Evolutionary conservation across 139 green algal genomes (phyloP).

Genomic region (Dunaliella sp.): DNA sequence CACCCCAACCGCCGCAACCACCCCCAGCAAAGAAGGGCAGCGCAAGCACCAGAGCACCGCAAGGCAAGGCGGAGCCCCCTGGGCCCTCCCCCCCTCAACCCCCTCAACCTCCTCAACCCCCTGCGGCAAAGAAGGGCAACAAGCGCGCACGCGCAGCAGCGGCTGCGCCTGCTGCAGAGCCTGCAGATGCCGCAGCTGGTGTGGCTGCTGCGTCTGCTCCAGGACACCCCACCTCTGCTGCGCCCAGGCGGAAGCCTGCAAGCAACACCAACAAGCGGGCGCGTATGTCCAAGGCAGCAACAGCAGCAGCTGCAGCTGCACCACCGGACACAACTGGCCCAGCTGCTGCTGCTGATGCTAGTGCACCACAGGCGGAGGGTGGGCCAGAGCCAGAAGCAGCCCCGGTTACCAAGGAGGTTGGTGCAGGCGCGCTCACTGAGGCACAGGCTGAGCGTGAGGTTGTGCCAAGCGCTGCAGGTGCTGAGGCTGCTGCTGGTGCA

Average conservation of each 20-base stretch:
- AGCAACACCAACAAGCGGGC: not conserved
- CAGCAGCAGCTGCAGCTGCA: not conserved
- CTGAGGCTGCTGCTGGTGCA: not conserved
- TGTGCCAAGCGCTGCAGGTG: not conserved
- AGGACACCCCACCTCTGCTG: too few species aligned
- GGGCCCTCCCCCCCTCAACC: not conserved
- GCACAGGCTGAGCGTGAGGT: too few species aligned
- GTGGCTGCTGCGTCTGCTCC: too few species aligned
- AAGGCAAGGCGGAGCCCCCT: not conserved
- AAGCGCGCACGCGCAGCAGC: not conserved
- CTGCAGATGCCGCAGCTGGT: too few species aligned
- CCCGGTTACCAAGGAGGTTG: too few species aligned
- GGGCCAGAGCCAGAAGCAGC: too few species aligned
- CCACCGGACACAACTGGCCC: too few species aligned
- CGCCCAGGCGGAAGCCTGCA: too few species aligned
- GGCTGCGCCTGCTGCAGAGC: too few species aligned
- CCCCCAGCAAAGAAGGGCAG: not conserved
- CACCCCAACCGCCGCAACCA: not conserved
- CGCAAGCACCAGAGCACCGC: not conserved
- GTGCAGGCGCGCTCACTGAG: too few species aligned
- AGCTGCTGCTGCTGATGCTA: too few species aligned
- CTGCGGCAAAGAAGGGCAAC: not conserved
- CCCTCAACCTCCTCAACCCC: not conserved
- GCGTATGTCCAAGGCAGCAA: not conserved
- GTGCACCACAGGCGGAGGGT: too few species aligned